Conservation (phyloP, 2,329 filamentous ascomycete genomes). For the Colletotrichum filicis region DNA sequence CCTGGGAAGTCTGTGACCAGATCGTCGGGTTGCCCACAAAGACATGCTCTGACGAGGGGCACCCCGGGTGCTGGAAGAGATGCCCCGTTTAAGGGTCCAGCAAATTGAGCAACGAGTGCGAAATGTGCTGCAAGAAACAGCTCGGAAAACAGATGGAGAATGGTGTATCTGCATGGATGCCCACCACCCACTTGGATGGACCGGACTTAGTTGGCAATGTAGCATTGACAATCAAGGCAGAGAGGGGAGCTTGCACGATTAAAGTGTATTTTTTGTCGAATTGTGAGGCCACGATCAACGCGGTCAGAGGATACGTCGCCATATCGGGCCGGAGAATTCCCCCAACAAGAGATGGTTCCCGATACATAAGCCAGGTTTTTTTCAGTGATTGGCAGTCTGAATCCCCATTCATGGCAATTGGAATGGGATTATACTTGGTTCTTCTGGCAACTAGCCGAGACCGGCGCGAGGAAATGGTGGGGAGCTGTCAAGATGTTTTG, state of each 20-base stretch:
- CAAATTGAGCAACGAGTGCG: slow-evolving; percentile 10
- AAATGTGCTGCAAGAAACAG: slow-evolving; percentile 7
- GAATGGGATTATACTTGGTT: slow-evolving; percentile 1
- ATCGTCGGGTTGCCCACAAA: slow-evolving; percentile 26
- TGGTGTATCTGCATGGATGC: neutral
- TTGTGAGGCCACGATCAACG: neutral
- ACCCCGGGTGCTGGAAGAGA: slow-evolving; percentile 7
- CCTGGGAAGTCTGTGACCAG: slow-evolving; percentile 10
- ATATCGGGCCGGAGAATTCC: neutral
- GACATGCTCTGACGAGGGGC: slow-evolving; percentile 3
- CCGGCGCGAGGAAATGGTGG: slow-evolving; percentile 1
- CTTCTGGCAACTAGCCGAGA: slow-evolving; percentile 18
- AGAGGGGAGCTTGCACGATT: neutral
- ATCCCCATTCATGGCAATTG: neutral
- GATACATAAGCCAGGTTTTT: neutral
- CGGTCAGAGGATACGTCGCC: neutral
- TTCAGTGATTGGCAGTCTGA: neutral
- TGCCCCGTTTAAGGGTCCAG: slow-evolving; percentile 12
- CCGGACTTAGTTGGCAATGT: slow-evolving; percentile 5
- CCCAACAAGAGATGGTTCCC: neutral
- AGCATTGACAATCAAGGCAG: slow-evolving; percentile 2
- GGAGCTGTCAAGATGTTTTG: neutral
- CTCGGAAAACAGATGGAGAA: neutral
- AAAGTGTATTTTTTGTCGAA: neutral
- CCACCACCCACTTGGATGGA: slow-evolving; percentile 27